phyloP scores from a whole-genome alignment of 2,329 filamentous ascomycete species.

The Aspergillus pseudotamarii region DNA sequence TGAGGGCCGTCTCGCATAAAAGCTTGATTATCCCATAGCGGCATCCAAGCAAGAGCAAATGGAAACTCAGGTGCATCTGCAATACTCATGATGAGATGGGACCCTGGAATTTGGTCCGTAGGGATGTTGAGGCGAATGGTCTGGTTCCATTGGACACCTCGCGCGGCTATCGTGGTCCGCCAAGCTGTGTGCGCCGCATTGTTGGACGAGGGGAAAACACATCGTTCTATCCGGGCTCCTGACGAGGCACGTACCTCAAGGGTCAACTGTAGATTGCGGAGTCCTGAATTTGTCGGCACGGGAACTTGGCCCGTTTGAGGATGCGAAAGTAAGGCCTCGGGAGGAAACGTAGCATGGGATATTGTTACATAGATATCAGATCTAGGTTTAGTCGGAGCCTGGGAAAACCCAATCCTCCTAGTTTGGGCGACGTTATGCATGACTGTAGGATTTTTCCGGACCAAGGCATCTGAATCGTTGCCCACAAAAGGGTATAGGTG shows the following conservation, averaged over 20 bases:
- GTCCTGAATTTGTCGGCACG: constrained; percentile 64
- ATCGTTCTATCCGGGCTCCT: constrained; percentile 82
- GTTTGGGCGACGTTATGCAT: constrained; percentile 81
- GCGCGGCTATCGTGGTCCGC: constrained; percentile 79
- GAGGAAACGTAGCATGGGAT: constrained; percentile 74
- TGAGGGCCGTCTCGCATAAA: constrained; percentile 87
- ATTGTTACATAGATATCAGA: constrained; percentile 96
- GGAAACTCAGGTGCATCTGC: constrained; percentile 84
- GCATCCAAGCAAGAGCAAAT: constrained; percentile 90
- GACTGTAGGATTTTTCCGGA: constrained; percentile 84
- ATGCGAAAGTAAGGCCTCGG: constrained; percentile 65
- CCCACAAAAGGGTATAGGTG: constrained; percentile 77
- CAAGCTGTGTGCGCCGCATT: constrained; percentile 77
- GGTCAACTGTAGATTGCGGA: constrained; percentile 81
- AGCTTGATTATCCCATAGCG: constrained; percentile 87
- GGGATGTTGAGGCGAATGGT: constrained; percentile 80
- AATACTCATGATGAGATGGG: constrained; percentile 87
- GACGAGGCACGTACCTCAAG: constrained; percentile 80
- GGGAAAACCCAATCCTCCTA: constrained; percentile 89
- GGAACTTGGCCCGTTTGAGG: constrained; percentile 80
- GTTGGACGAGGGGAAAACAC: constrained; percentile 86
- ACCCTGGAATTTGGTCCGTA: constrained; percentile 75
- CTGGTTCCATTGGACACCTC: constrained; percentile 83
- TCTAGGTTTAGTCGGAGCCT: constrained; percentile 81
- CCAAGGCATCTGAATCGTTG: constrained; percentile 75